Evolutionary conservation across 345 rosid genomes (phyloP).

Genomic region (Eucalyptus pumila): DNA sequence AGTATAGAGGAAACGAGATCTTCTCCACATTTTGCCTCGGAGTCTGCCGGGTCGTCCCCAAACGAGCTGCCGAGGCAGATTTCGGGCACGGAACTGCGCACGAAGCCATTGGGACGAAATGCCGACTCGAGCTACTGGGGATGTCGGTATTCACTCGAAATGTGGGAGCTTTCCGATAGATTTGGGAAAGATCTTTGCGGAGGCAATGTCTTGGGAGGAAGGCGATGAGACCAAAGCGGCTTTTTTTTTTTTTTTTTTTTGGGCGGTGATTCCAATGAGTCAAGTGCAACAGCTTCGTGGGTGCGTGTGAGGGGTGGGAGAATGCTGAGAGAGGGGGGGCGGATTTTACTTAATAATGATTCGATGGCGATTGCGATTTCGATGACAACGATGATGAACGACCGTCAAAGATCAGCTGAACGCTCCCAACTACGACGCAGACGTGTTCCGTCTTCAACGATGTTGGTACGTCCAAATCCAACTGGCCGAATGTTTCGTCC

Average conservation of each 20-base stretch:
- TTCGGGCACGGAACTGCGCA: constrained; percentile 54
- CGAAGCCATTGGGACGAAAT: constrained; percentile 35
- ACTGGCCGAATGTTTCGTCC: background rate
- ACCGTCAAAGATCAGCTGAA: background rate
- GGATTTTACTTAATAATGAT: background rate
- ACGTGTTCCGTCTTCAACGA: background rate
- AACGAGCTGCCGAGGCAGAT: constrained; percentile 22
- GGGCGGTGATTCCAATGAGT: background rate
- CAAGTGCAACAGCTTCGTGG: background rate
- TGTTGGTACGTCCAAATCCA: background rate
- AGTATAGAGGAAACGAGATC: constrained; percentile 5
- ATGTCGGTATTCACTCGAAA: background rate
- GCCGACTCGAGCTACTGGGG: background rate
- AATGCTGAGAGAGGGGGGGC: background rate
- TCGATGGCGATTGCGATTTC: background rate
- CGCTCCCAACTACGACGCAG: background rate
- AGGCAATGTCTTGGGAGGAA: background rate
- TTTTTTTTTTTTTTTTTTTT: too few relatives aligned
- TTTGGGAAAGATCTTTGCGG: background rate
- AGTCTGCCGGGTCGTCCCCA: constrained; percentile 23
- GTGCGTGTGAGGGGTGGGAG: background rate
- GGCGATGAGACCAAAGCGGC: background rate
- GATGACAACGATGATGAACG: background rate
- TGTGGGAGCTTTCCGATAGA: background rate
- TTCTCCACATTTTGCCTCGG: background rate